These are phyloP conservation scores for Solanum clarkiae DNA, from an alignment of 257 asterid species.

Conservation along the genomic window DNA sequence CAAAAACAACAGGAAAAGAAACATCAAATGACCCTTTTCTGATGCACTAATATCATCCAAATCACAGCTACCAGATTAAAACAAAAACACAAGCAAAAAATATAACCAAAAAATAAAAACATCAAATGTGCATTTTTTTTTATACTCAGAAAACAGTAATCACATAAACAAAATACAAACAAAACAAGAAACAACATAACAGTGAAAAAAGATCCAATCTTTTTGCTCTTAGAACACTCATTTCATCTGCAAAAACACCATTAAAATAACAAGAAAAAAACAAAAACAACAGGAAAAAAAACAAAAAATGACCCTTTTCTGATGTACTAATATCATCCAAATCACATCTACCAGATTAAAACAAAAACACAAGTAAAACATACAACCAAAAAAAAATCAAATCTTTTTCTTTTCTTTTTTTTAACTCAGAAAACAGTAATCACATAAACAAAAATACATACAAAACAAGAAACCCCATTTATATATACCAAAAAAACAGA, in stretches of 20 bases:
- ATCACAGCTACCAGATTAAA: background rate
- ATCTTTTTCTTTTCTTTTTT: background rate
- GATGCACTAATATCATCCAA: background rate
- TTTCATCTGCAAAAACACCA: constrained; percentile 25
- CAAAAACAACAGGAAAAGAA: background rate
- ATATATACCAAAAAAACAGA: background rate
- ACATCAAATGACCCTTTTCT: background rate
- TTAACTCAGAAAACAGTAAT: background rate
- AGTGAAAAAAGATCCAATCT: background rate
- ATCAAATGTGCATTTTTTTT: background rate
- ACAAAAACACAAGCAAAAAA: background rate
- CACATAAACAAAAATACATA: background rate
- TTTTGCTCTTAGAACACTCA: constrained; percentile 14
- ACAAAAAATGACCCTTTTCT: background rate
- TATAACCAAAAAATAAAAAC: background rate
- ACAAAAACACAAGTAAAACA: background rate
- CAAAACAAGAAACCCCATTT: background rate
- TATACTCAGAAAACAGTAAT: background rate
- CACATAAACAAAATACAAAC: background rate
- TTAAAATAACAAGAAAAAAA: background rate
- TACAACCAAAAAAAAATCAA: background rate
- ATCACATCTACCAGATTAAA: background rate
- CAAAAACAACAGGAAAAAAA: background rate
- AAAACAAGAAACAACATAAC: background rate
- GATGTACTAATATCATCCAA: background rate